phyloP scores from a whole-genome alignment of 2,329 filamentous ascomycete species.

The Aspergillus ibericus region DNA sequence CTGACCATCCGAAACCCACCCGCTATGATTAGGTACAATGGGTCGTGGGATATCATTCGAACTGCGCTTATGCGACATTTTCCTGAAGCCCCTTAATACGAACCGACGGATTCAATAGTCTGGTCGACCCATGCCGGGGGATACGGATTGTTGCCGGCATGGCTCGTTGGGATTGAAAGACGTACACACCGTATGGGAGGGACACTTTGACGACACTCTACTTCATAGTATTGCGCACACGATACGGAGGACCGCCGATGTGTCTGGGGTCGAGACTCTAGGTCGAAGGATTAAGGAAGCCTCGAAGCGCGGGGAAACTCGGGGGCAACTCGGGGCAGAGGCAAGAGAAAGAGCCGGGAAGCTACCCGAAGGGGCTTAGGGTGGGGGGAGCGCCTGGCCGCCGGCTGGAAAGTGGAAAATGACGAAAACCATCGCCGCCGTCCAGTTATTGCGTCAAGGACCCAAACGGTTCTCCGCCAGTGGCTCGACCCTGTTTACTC shows the following conservation, averaged over 20 bases:
- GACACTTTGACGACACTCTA: too few relatives aligned
- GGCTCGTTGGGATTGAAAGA: neutral
- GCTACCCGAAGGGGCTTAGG: conserved; percentile 16
- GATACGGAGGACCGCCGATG: too few relatives aligned
- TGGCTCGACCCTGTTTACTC: neutral
- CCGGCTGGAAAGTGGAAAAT: too few relatives aligned
- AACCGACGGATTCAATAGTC: neutral
- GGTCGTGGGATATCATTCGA: neutral
- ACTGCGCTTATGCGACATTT: conserved; percentile 8
- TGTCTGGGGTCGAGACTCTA: too few relatives aligned
- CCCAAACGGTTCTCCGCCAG: conserved; percentile 5
- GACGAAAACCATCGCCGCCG: conserved; percentile 17
- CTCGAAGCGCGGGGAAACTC: conserved; percentile 19
- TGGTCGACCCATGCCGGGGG: neutral
- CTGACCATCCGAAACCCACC: conserved; percentile 23
- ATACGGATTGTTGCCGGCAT: neutral
- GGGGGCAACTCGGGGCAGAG: conserved; percentile 15
- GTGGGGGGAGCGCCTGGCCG: conserved; percentile 20
- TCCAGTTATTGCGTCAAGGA: conserved; percentile 18
- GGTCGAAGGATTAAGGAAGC: too few relatives aligned
- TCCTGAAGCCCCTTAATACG: neutral
- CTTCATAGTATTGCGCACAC: too few relatives aligned
- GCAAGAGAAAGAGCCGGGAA: conserved; percentile 21
- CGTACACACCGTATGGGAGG: neutral
- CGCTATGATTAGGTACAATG: neutral